A percentile compares a stretch with the other conserved stretches of the same genome.
These are phyloP conservation scores for Cyphellophora attinorum DNA, from an alignment of 2,329 filamentous ascomycete species.

Conservation along the genomic window DNA sequence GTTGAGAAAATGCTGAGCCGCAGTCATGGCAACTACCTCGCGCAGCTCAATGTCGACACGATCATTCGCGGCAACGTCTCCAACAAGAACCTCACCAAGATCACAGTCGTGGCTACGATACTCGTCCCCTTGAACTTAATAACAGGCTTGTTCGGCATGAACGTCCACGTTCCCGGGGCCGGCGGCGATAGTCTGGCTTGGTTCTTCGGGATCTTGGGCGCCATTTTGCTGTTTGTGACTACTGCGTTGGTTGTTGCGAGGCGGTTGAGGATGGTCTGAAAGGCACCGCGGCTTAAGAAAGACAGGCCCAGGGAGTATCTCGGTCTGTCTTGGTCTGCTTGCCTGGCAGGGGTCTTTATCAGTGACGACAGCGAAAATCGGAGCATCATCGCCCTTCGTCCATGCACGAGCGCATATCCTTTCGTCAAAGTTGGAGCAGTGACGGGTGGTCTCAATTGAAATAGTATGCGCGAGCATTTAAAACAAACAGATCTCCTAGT, in stretches of 20 bases:
- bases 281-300: too few relatives aligned
- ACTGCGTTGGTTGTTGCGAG: slow-evolving; percentile 29
- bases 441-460: too few relatives aligned
- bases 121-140: slow-evolving; percentile 94
- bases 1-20: slow-evolving; percentile 97
- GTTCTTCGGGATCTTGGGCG: slow-evolving; percentile 41
- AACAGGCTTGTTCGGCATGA: slow-evolving; percentile 51
- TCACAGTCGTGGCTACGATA: slow-evolving; percentile 87
- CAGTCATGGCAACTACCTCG: slow-evolving; percentile 90
- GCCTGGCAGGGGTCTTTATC: too few relatives aligned
- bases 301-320: too few relatives aligned
- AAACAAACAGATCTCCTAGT: too few relatives aligned
- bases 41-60: slow-evolving; percentile 86
- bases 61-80: slow-evolving; percentile 79
- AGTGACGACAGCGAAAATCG: too few relatives aligned
- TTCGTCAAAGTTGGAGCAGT: too few relatives aligned
- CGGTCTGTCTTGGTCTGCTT: too few relatives aligned
- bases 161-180: slow-evolving; percentile 36
- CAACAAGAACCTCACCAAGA: slow-evolving; percentile 85
- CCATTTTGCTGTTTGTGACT: slow-evolving; percentile 33
- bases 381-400: too few relatives aligned
- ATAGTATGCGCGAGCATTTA: too few relatives aligned
- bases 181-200: slow-evolving; percentile 27
- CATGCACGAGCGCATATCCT: too few relatives aligned
- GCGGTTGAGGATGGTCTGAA: slow-evolving; percentile 16